Base-by-base conservation (phyloP, 73 alveolate species). In the Stentor roeselii region DNA sequence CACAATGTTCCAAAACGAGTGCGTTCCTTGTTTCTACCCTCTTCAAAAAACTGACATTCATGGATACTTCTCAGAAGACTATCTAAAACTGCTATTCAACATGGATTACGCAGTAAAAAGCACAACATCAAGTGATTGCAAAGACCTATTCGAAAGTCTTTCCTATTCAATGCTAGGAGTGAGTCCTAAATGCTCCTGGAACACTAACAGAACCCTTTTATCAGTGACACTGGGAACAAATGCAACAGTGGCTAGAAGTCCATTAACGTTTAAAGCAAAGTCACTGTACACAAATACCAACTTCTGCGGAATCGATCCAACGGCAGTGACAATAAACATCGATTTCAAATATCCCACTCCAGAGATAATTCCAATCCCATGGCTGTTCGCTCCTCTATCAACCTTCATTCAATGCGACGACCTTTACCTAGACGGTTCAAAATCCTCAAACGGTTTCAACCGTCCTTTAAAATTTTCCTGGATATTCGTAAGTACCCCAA, bases 11-110 rank as follows among this genome's bases (percentile, higher is more conserved):
- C 14, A 21, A 30, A 67, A 21, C 41, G 41, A 67, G 34, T 67
- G 80, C 34, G 37, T 32, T 21, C 80, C 80, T 67, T 67, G 80
- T 67, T 67, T 21, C 34, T 67, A 67, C 2, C 80, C n/a, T 30
- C 34, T 67, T 27, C 80, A 67, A 67, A 32, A 36, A 27, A 21
- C 80, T 30, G 80, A 67, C 34, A 30, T 67, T 27, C 21, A 21
- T 27, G 80, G 41, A 40, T 1, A 0, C 1, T 67, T 67, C 34
- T 21, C 80, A 27, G n/a, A 21, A 21, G 37, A 21, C n/a, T 67
- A 67, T 67, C 80, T 21, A n/a, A 21, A 27, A 32, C 11, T 67
- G n/a, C 3, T 67, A 27, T 67, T 67, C 37, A 67, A 21, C 34
- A 30, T 34, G 80, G 11, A 36, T 21, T 21, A 30, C 11, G 80